These are phyloP conservation scores for Didymella arachidicola DNA, from an alignment of 2,329 filamentous ascomycete genomes.

Conservation along the genomic window DNA sequence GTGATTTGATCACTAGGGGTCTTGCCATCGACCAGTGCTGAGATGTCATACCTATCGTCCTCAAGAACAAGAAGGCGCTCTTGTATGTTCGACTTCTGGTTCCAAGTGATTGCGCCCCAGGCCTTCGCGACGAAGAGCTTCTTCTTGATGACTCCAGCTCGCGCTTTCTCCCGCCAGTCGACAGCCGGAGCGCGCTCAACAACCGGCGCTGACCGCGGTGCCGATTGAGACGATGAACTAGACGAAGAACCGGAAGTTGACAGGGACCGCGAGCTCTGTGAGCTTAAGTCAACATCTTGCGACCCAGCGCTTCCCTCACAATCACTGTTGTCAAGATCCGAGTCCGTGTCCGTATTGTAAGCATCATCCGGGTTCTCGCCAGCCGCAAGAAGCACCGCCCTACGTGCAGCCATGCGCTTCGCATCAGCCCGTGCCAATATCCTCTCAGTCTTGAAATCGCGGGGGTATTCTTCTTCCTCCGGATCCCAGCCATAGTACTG, in stretches of 20 bases:
- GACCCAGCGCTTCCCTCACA: background rate
- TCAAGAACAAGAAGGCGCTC: constrained; percentile 15
- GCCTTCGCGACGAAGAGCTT: constrained; percentile 7
- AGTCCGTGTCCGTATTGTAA: background rate
- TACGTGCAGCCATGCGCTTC: background rate
- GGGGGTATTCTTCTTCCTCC: background rate
- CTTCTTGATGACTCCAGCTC: constrained; percentile 1
- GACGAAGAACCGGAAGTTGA: background rate
- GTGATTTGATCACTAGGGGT: constrained; percentile 5
- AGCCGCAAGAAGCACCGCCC: background rate
- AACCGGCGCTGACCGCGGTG: background rate
- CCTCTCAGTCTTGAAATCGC: background rate
- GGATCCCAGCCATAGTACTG: constrained; percentile 1
- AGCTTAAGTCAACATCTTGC: background rate
- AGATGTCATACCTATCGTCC: background rate
- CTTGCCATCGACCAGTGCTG: background rate
- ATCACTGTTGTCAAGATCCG: background rate
- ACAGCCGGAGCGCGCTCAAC: background rate
- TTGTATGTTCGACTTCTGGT: constrained; percentile 11
- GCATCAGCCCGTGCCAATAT: background rate
- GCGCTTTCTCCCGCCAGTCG: constrained; percentile 12
- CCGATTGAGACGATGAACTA: background rate
- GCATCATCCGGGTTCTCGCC: background rate
- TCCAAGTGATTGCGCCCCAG: constrained; percentile 18
- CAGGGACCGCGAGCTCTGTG: background rate